Base-by-base conservation (phyloP, 1,284 basidiomycete genomes). In the Rhodotorula glutinis region DNA sequence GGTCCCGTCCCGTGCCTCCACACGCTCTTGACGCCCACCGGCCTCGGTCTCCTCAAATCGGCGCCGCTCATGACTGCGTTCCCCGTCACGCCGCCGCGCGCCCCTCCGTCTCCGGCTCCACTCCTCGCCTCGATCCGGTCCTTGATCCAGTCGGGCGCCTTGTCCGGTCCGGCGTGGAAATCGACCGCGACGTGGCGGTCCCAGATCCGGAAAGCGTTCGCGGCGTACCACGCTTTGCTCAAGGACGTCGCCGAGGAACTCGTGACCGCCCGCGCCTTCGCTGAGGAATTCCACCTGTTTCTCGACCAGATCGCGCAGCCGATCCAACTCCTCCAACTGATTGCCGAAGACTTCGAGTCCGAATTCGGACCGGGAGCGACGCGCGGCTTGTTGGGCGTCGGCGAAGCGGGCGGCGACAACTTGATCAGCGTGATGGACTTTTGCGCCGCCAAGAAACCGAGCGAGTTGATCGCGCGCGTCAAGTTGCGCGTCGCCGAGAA, bases 11-110 rank as follows among this genome's bases (percentile, higher is more conserved):
- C 70, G 1, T 72, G 71, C 56, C 63, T 72, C 4, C 71, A 72
- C 62, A 66, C 65, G 5, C 68, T 72, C 61, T 56, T 72, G 33
- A 70, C 68, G 14, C 63, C 63, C 13, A 62, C 65, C n/a, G 71
- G 71, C 14, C 66, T 72, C 25, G 23, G 54, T 16, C 61, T 72
- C 62, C 71, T 72, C 55, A 66, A 72, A 53, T 67, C 65, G 8
- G 71, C 71, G 3, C 71, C 71, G 8, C 66, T 72, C 56, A 70
- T 68, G 52, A 64, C 69, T 23, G 60, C 71, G 23, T 72, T 72
- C 33, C 71, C 71, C 19, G 33, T 65, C 53, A 68, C 66, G 33
- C 71, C 71, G 0, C 63, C 68, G 2, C 67, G 71, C 19, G 30
- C 55, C 10, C 52, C 65, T 0, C 70, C 70, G 9, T 72, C 70